Conservation (phyloP, 1,139 yeast genomes). For the Debaryomyces coudertii region DNA sequence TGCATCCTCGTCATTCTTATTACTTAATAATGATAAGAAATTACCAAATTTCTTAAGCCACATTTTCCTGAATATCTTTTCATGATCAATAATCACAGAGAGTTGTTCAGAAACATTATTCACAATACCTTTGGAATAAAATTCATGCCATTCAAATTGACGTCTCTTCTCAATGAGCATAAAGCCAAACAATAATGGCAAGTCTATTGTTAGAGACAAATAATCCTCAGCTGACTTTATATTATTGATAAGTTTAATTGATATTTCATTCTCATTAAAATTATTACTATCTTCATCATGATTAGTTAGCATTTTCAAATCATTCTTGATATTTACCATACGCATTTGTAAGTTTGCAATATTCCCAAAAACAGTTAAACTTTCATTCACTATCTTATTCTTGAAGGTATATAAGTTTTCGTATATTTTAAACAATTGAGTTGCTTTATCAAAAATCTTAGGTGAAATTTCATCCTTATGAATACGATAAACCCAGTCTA, state of each 20-base stretch:
- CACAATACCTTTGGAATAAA: slow-evolving; percentile 53
- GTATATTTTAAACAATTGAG: slow-evolving; percentile 19
- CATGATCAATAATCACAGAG: slow-evolving; percentile 61
- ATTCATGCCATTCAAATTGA: slow-evolving; percentile 67
- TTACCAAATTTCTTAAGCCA: slow-evolving; percentile 69
- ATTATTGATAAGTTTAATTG: slow-evolving; percentile 28
- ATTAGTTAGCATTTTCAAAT: slow-evolving; percentile 26
- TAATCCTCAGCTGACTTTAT: slow-evolving; percentile 48
- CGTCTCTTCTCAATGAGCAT: slow-evolving; percentile 70
- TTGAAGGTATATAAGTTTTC: slow-evolving; percentile 30
- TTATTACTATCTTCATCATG: slow-evolving; percentile 8
- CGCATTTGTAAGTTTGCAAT: slow-evolving; percentile 46
- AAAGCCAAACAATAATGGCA: slow-evolving; percentile 82
- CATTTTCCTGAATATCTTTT: slow-evolving; percentile 54
- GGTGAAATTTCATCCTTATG: slow-evolving; percentile 22
- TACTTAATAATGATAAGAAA: slow-evolving; percentile 39
- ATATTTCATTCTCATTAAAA: slow-evolving; percentile 13
- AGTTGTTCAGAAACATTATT: slow-evolving; percentile 61
- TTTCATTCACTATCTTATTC: slow-evolving; percentile 25
- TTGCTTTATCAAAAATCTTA: slow-evolving; percentile 18
- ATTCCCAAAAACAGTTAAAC: slow-evolving; percentile 30
- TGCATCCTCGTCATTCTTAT: slow-evolving; percentile 21
- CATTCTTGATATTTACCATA: slow-evolving; percentile 39
- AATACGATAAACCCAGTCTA: slow-evolving; percentile 19
- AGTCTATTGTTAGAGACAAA: slow-evolving; percentile 62